phyloP scores from a whole-genome alignment of 2,329 filamentous ascomycete species.

The Pezicula rhizophila region DNA sequence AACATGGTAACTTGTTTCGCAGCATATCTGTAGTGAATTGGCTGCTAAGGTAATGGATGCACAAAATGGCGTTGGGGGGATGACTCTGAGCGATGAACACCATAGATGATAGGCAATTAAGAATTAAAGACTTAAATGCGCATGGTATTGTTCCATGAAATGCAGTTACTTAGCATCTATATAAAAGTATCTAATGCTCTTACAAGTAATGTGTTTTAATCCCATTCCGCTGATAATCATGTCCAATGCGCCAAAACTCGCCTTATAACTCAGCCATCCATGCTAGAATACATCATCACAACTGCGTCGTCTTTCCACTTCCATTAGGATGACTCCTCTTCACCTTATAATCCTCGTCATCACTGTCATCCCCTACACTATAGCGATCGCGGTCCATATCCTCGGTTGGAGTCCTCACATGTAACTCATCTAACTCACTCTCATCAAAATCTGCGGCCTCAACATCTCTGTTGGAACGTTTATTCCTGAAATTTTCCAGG shows the following conservation, averaged over 20 bases:
- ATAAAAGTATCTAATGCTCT: too few relatives aligned
- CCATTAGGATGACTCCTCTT: constrained; percentile 16
- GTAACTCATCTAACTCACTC: constrained; percentile 57
- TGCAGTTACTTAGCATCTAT: too few relatives aligned
- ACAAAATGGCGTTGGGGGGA: constrained; percentile 15
- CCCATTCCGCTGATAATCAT: too few relatives aligned
- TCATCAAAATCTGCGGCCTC: constrained; percentile 63
- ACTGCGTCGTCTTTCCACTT: constrained; percentile 17
- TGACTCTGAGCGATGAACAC: constrained; percentile 15
- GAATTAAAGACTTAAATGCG: not conserved
- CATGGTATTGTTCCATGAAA: too few relatives aligned
- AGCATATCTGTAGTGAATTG: not conserved
- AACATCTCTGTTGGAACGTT: constrained; percentile 44
- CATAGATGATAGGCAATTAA: constrained; percentile 9
- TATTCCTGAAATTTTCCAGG: constrained; percentile 42
- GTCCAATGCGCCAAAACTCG: not conserved
- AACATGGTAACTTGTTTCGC: not conserved
- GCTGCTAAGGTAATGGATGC: constrained; percentile 7
- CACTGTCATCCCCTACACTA: constrained; percentile 50
- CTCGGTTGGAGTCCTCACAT: constrained; percentile 29
- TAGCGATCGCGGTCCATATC: constrained; percentile 42
- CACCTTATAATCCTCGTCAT: constrained; percentile 35
- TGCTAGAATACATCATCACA: constrained; percentile 4
- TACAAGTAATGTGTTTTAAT: too few relatives aligned
- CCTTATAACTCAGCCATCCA: too few relatives aligned